These are phyloP conservation scores for Forsythia suspensa DNA, from an alignment of 257 asterid species.

Conservation along the genomic window DNA sequence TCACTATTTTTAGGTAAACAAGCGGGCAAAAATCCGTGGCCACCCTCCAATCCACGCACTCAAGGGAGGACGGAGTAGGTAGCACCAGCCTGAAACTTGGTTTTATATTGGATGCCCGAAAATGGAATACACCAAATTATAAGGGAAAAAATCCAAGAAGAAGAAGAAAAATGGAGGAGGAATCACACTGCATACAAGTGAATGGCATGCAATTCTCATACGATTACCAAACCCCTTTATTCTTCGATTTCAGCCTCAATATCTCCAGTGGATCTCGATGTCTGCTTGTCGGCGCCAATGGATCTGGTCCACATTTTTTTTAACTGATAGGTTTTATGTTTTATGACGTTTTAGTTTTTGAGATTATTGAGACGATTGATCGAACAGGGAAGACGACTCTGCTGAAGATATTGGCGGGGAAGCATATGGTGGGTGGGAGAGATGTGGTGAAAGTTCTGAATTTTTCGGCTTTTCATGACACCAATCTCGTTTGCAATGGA, in stretches of 20 bases:
- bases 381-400: slow-evolving; percentile 82
- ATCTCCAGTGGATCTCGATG: slow-evolving; percentile 79
- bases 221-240: slow-evolving; percentile 60
- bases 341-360: background rate
- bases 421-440: slow-evolving; percentile 96
- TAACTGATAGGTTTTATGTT: background rate
- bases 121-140: slow-evolving; percentile 18
- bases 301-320: slow-evolving; percentile 62
- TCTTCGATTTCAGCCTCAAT: slow-evolving; percentile 65
- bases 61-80: background rate
- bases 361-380: background rate
- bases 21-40: slow-evolving; percentile 22
- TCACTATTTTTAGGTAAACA: background rate
- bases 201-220: slow-evolving; percentile 88
- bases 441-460: slow-evolving; percentile 87
- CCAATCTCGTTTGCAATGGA: slow-evolving; percentile 81
- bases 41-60: background rate
- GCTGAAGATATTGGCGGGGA: slow-evolving; percentile 92
- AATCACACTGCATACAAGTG: slow-evolving; percentile 54
- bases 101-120: background rate
- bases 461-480: slow-evolving; percentile 90
- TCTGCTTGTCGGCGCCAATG: slow-evolving; percentile 96
- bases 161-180: slow-evolving; percentile 32
- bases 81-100: background rate
- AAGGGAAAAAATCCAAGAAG: background rate